A percentile compares a stretch with the other conserved stretches of the same genome.
phyloP scores from a whole-genome alignment of 2,329 filamentous ascomycete genomes.

The Plenodomus biglobosus region DNA sequence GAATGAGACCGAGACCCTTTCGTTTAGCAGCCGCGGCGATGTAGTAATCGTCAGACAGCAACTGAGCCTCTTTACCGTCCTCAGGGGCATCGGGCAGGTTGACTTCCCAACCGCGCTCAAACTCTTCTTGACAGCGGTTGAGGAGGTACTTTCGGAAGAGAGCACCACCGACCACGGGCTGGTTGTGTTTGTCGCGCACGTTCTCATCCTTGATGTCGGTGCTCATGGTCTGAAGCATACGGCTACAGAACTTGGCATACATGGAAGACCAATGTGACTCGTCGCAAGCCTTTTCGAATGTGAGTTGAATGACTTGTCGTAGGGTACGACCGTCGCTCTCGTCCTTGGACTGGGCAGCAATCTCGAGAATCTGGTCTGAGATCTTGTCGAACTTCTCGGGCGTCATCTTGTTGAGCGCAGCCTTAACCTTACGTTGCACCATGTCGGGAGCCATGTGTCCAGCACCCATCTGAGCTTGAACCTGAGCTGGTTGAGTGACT shows the following conservation, averaged over 20 bases:
- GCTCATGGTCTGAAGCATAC: constrained; percentile 84
- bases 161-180: constrained; percentile 86
- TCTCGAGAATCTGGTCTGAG: constrained; percentile 85
- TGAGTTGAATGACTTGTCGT: constrained; percentile 96
- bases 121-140: constrained; percentile 98
- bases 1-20: constrained; percentile 93
- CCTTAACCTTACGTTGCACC: constrained; percentile 99
- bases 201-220: constrained; percentile 92
- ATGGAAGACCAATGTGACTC: constrained; percentile 98
- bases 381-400: constrained; percentile 98
- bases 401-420: constrained; percentile 99
- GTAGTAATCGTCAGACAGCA: constrained; percentile 98
- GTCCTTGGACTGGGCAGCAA: constrained; percentile 92
- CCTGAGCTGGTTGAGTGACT: constrained; percentile 42
- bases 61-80: constrained; percentile 75
- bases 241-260: constrained; percentile 98
- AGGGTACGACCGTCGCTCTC: constrained; percentile 92
- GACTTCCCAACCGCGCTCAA: constrained; percentile 94
- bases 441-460: constrained; percentile 78
- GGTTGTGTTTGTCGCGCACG: constrained; percentile 85
- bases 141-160: constrained; percentile 98
- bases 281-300: constrained; percentile 98
- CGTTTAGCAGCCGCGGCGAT: constrained; percentile 90
- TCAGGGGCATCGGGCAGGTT: constrained; percentile 80
- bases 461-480: constrained; percentile 30